A percentile compares a stretch with the other conserved stretches of the same genome.
Conservation (phyloP, 2,329 filamentous ascomycete species). For the Penicillium vulpinum region DNA sequence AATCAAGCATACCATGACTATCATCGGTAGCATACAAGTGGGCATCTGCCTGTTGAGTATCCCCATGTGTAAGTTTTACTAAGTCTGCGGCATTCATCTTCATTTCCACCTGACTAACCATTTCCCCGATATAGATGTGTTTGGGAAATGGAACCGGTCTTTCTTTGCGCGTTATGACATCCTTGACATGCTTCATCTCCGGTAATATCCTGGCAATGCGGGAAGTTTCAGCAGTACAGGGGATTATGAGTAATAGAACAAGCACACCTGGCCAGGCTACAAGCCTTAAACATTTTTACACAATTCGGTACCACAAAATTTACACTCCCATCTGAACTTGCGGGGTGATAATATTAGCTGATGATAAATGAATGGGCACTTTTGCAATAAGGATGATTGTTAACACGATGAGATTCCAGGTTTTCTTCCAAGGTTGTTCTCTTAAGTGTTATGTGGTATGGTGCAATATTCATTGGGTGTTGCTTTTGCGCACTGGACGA, state of each 20-base stretch:
- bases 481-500: too few species aligned
- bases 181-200: conserved; percentile 49
- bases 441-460: too few species aligned
- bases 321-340: too few species aligned
- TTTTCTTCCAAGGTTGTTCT: too few species aligned
- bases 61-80: conserved; percentile 68
- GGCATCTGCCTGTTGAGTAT: conserved; percentile 72
- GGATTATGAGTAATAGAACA: not conserved
- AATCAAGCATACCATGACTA: conserved; percentile 63
- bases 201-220: conserved; percentile 16
- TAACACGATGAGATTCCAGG: not conserved
- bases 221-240: not conserved
- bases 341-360: not conserved
- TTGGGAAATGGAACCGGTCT: conserved; percentile 73
- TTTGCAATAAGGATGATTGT: not conserved
- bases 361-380: not conserved
- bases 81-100: not conserved
- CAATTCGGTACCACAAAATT: not conserved
- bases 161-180: conserved; percentile 77
- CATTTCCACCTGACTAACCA: not conserved
- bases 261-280: not conserved
- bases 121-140: conserved; percentile 60
- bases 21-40: conserved; percentile 74
- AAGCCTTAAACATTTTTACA: too few species aligned
- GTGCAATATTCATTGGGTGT: not conserved